A percentile compares a stretch with the other conserved stretches of the same genome.
phyloP scores from a whole-genome alignment of 1,139 yeast species.

The Hemisphaericaspora xylanilytica region DNA sequence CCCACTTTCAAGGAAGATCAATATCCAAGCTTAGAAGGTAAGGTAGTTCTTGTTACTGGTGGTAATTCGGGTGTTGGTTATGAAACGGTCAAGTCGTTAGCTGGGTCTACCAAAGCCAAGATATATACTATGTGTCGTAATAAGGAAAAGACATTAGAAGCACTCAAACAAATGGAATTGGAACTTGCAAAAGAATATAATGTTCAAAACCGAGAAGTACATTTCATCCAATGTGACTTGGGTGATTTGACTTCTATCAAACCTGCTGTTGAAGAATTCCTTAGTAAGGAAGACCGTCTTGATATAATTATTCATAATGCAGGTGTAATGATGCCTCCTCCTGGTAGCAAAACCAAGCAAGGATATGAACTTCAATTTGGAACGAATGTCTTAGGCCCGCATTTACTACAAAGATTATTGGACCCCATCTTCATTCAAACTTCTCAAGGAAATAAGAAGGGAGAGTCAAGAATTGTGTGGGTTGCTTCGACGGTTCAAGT shows the following conservation, averaged over 20 bases:
- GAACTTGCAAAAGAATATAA: constrained; percentile 17
- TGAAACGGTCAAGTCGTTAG: constrained; percentile 35
- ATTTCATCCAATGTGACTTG: constrained; percentile 35
- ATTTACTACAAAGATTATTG: constrained; percentile 43
- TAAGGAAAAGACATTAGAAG: constrained; percentile 20
- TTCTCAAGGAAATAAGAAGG: constrained; percentile 17
- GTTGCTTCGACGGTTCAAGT: constrained; percentile 42
- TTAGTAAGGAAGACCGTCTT: constrained; percentile 21
- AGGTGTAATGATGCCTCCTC: constrained; percentile 44
- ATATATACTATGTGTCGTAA: constrained; percentile 21
- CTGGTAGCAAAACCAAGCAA: constrained; percentile 20
- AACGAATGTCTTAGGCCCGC: constrained; percentile 50
- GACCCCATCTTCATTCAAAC: constrained; percentile 41
- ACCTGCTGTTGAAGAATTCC: constrained; percentile 36
- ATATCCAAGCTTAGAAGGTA: constrained; percentile 18
- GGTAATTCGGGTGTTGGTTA: constrained; percentile 24
- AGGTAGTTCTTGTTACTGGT: constrained; percentile 23
- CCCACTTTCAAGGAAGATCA: constrained; percentile 15
- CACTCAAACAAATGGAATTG: constrained; percentile 25
- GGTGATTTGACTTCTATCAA: constrained; percentile 43
- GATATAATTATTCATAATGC: constrained; percentile 52
- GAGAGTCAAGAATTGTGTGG: constrained; percentile 42
- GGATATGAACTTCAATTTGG: constrained; percentile 28
- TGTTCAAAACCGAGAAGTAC: constrained; percentile 13
- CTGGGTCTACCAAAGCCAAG: constrained; percentile 36